Conservation (phyloP, 306 rosid species). For the Coriaria nepalensis region DNA sequence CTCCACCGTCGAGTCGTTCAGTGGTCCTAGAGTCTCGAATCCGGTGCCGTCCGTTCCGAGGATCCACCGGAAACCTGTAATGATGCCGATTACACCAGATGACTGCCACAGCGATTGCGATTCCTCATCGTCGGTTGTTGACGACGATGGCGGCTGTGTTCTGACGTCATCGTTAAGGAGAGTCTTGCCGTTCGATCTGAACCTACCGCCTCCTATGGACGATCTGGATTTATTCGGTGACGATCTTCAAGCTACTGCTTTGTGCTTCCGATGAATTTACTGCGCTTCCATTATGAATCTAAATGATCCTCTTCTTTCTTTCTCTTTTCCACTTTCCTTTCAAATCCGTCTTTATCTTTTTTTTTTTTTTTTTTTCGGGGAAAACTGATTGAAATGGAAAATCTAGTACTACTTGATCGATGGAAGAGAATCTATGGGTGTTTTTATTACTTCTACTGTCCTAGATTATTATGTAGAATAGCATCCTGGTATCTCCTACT, state of each 20-base stretch:
- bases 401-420: conserved; percentile 11
- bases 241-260: conserved; percentile 43
- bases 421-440: conserved; percentile 10
- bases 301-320: conserved; percentile 2
- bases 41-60: conserved; percentile 9
- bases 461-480: conserved; percentile 44
- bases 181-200: conserved; percentile 66
- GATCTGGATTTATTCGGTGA: conserved; percentile 20
- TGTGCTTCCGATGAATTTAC: conserved; percentile 34
- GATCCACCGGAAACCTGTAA: conserved; percentile 19
- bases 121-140: conserved; percentile 73
- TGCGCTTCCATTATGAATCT: conserved; percentile 7
- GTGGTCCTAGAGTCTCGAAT: conserved; percentile 49
- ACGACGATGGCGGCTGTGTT: conserved; percentile 47
- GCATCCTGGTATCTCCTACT: conserved; percentile 20
- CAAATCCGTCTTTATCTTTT: conserved; percentile 2
- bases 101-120: conserved; percentile 86
- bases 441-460: neutral
- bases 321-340: neutral
- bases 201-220: conserved; percentile 45
- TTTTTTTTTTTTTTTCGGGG: conserved; percentile 19
- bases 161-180: conserved; percentile 42
- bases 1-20: conserved; percentile 82
- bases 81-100: conserved; percentile 24
- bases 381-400: conserved; percentile 11